Percentiles rank a stretch among this genome's conserved stretches.
Conservation (phyloP, 768 basidiomycete species). For the Udeniomyces megalosporus region DNA sequence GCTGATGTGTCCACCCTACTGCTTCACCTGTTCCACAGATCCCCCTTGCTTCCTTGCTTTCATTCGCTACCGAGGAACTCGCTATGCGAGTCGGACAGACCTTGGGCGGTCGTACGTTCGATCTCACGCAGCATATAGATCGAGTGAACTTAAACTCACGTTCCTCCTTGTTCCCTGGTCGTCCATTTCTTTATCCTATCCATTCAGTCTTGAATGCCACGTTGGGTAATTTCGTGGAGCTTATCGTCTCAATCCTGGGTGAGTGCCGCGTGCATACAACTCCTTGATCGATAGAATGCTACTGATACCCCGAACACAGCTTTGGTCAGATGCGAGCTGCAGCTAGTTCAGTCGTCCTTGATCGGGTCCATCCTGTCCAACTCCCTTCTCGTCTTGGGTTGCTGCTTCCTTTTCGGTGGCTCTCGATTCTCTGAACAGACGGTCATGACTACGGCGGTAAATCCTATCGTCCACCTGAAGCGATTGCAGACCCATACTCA, state of each 20-base stretch:
- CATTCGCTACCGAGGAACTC: slow-evolving; percentile 15
- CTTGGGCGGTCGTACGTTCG: slow-evolving; percentile 7
- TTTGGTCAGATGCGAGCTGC: slow-evolving; percentile 13
- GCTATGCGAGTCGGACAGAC: slow-evolving; percentile 9
- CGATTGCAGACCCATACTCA: neutral
- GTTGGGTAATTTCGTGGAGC: slow-evolving; percentile 11
- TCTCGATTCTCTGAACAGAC: slow-evolving; percentile 3
- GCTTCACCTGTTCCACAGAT: neutral
- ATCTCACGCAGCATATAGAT: no score
- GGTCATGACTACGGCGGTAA: slow-evolving; percentile 4
- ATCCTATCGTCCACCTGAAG: neutral
- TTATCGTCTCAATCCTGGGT: slow-evolving; percentile 8
- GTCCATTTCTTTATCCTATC: neutral
- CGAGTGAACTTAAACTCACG: neutral
- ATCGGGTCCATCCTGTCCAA: slow-evolving; percentile 13
- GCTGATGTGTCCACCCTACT: no score
- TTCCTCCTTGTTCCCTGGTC: neutral
- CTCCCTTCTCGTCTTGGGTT: slow-evolving; percentile 10
- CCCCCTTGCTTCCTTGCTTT: slow-evolving; percentile 13
- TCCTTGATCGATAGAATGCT: neutral
- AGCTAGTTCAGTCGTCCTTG: slow-evolving; percentile 10
- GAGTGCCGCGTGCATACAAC: neutral
- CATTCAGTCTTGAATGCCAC: no score
- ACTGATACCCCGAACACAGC: no score
- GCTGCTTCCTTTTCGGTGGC: slow-evolving; percentile 9